Evolutionary conservation across 495 filamentous ascomycete genomes (phyloP).

Genomic region (Xylaria venustula): DNA sequence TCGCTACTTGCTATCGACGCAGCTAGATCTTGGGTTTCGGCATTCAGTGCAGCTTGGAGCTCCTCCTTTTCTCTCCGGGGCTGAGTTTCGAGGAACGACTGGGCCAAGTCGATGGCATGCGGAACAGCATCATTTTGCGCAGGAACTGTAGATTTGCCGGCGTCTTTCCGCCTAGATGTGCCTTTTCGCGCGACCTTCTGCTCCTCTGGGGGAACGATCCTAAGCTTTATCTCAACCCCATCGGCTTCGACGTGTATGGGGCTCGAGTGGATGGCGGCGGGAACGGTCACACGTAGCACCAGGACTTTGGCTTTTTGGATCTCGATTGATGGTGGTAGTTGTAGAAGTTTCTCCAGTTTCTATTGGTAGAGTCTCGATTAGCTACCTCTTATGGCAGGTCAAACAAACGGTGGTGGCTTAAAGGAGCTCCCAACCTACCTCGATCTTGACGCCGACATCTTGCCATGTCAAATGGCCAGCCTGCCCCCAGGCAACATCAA

Average conservation of each 20-base stretch:
- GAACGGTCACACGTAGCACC: slow-evolving; percentile 71
- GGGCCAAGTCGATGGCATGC: slow-evolving; percentile 77
- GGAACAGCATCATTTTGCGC: slow-evolving; percentile 53
- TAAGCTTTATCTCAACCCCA: slow-evolving; percentile 70
- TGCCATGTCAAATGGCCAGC: slow-evolving; percentile 75
- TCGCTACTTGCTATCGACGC: slow-evolving; percentile 53
- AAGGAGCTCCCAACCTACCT: slow-evolving; percentile 48
- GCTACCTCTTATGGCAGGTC: slow-evolving; percentile 7
- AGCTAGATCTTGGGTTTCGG: slow-evolving; percentile 63
- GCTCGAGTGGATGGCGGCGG: slow-evolving; percentile 76
- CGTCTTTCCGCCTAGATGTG: slow-evolving; percentile 27
- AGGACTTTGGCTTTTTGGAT: slow-evolving; percentile 68
- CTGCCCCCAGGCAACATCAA: slow-evolving; percentile 75
- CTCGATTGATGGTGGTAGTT: slow-evolving; percentile 66
- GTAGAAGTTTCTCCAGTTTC: slow-evolving; percentile 72
- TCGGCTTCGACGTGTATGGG: slow-evolving; percentile 75
- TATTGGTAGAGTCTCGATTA: slow-evolving; percentile 33
- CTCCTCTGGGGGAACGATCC: slow-evolving; percentile 36
- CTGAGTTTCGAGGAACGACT: slow-evolving; percentile 84
- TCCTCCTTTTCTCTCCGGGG: slow-evolving; percentile 70
- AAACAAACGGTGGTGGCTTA: background rate
- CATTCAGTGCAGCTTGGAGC: slow-evolving; percentile 71
- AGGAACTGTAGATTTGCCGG: slow-evolving; percentile 14
- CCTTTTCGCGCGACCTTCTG: slow-evolving; percentile 15
- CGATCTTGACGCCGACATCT: slow-evolving; percentile 73